Evolutionary conservation across 805 yeast species (phyloP).

Genomic region (Yamadazyma laniorum): DNA sequence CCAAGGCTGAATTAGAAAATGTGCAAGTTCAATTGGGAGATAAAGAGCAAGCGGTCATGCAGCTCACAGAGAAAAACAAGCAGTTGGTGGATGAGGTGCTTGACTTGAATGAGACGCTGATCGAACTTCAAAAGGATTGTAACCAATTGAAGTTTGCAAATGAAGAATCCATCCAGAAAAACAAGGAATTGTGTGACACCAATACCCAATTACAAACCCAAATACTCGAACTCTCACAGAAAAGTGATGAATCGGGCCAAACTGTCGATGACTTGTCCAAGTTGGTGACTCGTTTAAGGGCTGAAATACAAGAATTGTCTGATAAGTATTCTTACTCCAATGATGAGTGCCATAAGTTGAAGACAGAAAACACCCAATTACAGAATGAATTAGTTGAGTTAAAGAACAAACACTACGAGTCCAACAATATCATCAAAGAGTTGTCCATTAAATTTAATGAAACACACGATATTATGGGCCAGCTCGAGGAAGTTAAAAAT

Average conservation of each 20-base stretch:
- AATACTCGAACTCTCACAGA: not conserved
- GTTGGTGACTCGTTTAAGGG: not conserved
- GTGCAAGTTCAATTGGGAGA: not conserved
- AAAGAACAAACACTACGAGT: not conserved
- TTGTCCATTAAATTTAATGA: not conserved
- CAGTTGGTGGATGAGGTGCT: not conserved
- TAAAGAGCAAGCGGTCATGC: slow-evolving; percentile 1
- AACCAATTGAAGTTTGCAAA: not conserved
- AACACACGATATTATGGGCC: slow-evolving; percentile 1
- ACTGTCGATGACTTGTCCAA: not conserved
- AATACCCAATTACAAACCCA: not conserved
- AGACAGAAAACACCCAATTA: not conserved
- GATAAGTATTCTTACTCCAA: not conserved
- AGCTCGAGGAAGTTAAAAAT: slow-evolving; percentile 2
- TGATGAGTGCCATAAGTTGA: not conserved
- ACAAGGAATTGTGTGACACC: not conserved
- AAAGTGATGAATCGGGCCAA: not conserved
- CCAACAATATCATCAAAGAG: not conserved
- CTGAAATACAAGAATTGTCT: slow-evolving; percentile 1
- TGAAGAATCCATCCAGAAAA: not conserved
- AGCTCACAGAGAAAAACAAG: not conserved
- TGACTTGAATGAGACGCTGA: not conserved
- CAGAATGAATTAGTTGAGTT: not conserved
- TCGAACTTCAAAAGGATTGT: not conserved
- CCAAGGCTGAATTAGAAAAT: not conserved